Evolutionary conservation across 257 asterid species (phyloP).

Genomic region (Scutellaria barbata): DNA sequence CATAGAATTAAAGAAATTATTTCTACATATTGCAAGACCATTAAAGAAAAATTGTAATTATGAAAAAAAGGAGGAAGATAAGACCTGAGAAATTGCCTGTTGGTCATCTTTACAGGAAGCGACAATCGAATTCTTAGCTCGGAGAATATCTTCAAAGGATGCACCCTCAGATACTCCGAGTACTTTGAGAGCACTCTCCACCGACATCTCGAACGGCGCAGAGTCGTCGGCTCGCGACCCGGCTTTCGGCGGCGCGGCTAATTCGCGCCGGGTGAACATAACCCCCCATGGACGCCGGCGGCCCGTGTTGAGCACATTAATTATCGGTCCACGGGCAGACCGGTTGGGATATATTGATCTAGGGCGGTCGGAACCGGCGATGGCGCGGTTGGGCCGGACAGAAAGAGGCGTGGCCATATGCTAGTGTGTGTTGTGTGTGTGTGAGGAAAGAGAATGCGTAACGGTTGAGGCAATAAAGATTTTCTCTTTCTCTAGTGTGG

Average conservation of each 20-base stretch:
- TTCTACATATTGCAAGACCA: neutral
- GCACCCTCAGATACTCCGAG: constrained; percentile 93
- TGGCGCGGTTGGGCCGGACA: constrained; percentile 71
- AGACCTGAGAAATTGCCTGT: constrained; percentile 74
- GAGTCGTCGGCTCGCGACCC: constrained; percentile 96
- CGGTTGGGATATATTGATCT: constrained; percentile 42
- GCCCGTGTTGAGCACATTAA: constrained; percentile 38
- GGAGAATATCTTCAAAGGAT: constrained; percentile 88
- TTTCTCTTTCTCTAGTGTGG: constrained; percentile 34
- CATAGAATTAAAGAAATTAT: neutral
- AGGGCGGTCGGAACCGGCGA: constrained; percentile 51
- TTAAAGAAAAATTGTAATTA: neutral
- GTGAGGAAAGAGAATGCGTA: constrained; percentile 17
- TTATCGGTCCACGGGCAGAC: constrained; percentile 34
- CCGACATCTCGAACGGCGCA: constrained; percentile 93
- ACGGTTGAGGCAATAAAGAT: constrained; percentile 36
- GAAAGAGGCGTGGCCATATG: constrained; percentile 79
- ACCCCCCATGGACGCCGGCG: constrained; percentile 44
- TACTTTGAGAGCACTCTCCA: constrained; percentile 87
- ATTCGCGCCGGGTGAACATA: constrained; percentile 50
- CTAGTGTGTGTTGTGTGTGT: constrained; percentile 33
- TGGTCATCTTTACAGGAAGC: constrained; percentile 81
- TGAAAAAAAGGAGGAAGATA: neutral
- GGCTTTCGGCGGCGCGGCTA: constrained; percentile 62
- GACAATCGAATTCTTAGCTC: constrained; percentile 80